These are phyloP conservation scores for Cladosporium oxysporum DNA, from an alignment of 2,329 filamentous ascomycete genomes.

Conservation along the genomic window DNA sequence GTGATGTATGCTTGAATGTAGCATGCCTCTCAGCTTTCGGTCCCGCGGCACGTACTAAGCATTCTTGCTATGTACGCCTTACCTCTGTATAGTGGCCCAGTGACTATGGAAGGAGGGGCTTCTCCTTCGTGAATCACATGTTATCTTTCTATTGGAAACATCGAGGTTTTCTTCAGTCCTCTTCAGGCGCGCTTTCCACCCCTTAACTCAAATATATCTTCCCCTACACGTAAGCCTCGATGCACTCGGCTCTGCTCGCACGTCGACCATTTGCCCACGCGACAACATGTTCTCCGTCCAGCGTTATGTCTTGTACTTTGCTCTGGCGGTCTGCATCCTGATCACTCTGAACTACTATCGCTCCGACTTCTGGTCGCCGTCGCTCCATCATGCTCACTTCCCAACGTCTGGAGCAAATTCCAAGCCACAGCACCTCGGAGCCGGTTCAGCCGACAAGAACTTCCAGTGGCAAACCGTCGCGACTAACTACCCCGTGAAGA, in stretches of 20 bases:
- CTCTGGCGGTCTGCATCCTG: constrained; percentile 38
- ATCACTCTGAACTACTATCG: constrained; percentile 42
- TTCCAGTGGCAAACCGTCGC: constrained; percentile 45
- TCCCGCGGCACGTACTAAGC: not conserved
- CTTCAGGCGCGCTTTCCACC: not conserved
- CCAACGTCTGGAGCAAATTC: not conserved
- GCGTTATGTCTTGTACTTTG: constrained; percentile 41
- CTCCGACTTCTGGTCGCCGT: constrained; percentile 13
- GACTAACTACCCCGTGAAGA: constrained; percentile 43
- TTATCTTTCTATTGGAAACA: not conserved
- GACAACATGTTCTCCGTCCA: constrained; percentile 41
- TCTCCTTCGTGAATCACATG: not conserved
- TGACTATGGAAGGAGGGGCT: not conserved
- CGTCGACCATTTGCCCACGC: not conserved
- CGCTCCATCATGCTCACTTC: not conserved
- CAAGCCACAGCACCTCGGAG: constrained; percentile 7
- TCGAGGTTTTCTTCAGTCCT: not conserved
- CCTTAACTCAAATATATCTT: not conserved
- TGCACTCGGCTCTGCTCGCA: not conserved
- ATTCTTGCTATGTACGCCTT: constrained; percentile 3
- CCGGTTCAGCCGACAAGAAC: constrained; percentile 21
- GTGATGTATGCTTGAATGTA: not conserved
- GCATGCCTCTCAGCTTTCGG: not conserved
- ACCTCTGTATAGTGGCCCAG: not conserved
- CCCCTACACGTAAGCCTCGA: not conserved